Base-by-base conservation (phyloP, 495 filamentous ascomycete species). In the Hypoxylon fragiforme region DNA sequence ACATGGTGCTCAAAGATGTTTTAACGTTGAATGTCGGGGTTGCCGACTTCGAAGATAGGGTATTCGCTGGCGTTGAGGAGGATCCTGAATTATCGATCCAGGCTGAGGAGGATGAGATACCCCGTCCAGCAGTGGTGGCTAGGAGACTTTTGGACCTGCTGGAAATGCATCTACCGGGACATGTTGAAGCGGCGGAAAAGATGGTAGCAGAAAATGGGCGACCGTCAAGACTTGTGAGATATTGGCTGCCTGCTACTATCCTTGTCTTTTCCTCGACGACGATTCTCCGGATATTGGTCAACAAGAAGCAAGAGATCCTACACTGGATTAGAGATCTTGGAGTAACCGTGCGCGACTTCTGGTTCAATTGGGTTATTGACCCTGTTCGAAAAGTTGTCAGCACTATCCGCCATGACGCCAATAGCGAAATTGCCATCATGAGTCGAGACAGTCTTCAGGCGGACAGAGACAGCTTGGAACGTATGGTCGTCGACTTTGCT, bases 401-500 rank as follows among this genome's bases (percentile, higher is more conserved):
- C 9, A 98, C 94, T 0, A 97, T 98, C 62, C 82, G 91, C 9
- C 94, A 97, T 62, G 90, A 96, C 62, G 81, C 87, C 49, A 86
- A 83, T 56, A 95, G 89, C 57, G 92, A 96, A 65, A 91, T 98
- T 48, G 91, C 91, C 14, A 86, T 98, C 51, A 94, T 97, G 89
- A 95, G 90, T 71, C 89, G 88, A 40, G 85, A 89, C 56, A 95
- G 90, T 58, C 76, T 98, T 16, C 82, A 87, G 66, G 91, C 90
- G 13, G 94, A 98, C 61, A 84, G 89, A 37, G 89, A 89, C 14
- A 96, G 91, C 59, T 74, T 98, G 35, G 94, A 98, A 68, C 84
- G 94, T 28, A 98, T 98, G 94, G 94, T 97, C 1, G 86, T 97
- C 12, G 92, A 97, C 60, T 98, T 97, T 73, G 87, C 90, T 5